phyloP scores from a whole-genome alignment of 257 asterid genomes.

The Coffea canephora region DNA sequence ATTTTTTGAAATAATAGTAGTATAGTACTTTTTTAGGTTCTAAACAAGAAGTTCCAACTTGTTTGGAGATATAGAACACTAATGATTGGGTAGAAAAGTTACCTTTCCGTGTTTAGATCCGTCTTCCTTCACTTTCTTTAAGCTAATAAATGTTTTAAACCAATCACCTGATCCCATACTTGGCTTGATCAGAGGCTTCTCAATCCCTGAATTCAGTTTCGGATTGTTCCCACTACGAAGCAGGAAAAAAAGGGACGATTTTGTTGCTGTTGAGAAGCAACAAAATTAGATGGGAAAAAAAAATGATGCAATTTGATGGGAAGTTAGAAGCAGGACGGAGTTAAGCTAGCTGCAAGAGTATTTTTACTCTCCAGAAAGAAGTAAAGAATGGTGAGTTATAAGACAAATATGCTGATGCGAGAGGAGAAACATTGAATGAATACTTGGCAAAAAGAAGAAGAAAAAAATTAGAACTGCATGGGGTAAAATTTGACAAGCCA shows the following conservation, averaged over 20 bases:
- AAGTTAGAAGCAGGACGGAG: no score
- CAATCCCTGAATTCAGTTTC: not conserved
- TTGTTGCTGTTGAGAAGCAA: not conserved
- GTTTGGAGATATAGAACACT: not conserved
- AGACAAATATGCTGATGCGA: not conserved
- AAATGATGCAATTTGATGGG: no score
- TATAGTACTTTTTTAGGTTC: no score
- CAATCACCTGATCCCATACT: slow-evolving; percentile 54
- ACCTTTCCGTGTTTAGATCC: slow-evolving; percentile 35
- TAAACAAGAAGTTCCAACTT: no score
- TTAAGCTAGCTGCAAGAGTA: not conserved
- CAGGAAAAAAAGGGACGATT: no score
- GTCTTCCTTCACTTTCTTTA: slow-evolving; percentile 37
- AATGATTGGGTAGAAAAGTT: not conserved
- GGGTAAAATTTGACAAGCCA: slow-evolving; percentile 39
- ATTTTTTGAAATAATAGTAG: no score
- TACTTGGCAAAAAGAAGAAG: not conserved
- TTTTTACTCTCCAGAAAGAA: slow-evolving; percentile 2
- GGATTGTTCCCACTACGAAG: not conserved
- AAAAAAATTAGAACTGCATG: not conserved
- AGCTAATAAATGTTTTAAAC: slow-evolving; percentile 42
- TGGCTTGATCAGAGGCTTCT: not conserved
- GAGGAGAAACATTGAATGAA: not conserved
- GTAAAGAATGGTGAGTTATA: not conserved
- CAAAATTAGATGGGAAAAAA: no score